Evolutionary conservation across 345 rosid genomes (phyloP).

Genomic region (Gossypium bickii): DNA sequence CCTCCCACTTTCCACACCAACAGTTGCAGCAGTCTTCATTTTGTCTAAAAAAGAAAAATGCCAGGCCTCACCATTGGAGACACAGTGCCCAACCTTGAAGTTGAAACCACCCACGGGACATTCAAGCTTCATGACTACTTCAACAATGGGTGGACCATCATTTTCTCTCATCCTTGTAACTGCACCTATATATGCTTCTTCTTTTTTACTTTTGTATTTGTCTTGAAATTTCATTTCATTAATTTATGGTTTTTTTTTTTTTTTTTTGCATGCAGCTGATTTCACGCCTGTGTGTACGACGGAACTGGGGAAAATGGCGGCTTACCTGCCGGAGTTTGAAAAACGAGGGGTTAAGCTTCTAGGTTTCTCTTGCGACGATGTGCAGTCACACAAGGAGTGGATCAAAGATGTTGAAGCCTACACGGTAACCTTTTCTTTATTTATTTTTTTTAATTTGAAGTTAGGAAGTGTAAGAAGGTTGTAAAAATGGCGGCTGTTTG

Average conservation of each 20-base stretch:
- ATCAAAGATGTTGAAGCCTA: constrained; percentile 71
- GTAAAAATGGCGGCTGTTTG: neutral
- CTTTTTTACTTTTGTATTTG: neutral
- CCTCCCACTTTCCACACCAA: neutral
- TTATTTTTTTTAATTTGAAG: neutral
- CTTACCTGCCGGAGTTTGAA: constrained; percentile 43
- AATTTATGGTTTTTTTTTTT: neutral
- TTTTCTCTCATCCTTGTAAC: constrained; percentile 73
- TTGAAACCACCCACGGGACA: constrained; percentile 58
- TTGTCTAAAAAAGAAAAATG: constrained; percentile 39
- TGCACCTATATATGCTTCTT: neutral
- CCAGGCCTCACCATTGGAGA: constrained; percentile 76
- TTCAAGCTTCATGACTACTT: constrained; percentile 65
- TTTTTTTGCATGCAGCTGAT: constrained; percentile 43
- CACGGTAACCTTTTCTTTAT: constrained; percentile 27
- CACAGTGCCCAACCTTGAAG: constrained; percentile 62
- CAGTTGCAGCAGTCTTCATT: neutral
- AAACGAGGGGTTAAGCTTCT: constrained; percentile 65
- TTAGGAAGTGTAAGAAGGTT: too few relatives aligned
- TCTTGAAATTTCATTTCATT: neutral
- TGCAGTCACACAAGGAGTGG: constrained; percentile 61
- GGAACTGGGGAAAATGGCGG: constrained; percentile 66
- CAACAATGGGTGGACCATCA: constrained; percentile 52
- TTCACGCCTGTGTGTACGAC: constrained; percentile 87
- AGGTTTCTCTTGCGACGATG: constrained; percentile 74